Evolutionary conservation across 2,329 filamentous ascomycete genomes (phyloP), one percentile per base, ranked within the genome.

Genomic region (Cyphellophora europaea): DNA sequence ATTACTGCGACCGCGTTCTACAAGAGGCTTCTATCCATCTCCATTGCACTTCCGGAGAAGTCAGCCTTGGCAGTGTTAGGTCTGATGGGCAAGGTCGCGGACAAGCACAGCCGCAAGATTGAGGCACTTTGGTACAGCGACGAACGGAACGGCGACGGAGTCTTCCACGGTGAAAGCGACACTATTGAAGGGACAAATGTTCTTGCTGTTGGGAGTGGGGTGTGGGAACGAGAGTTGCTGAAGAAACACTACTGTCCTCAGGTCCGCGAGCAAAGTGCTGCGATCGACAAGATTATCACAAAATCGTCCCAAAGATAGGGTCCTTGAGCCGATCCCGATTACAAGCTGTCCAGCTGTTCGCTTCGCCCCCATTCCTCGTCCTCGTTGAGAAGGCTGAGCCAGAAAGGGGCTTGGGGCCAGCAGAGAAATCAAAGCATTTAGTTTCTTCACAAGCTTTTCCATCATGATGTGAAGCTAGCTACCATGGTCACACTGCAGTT

Each of bases 161-260:
- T 80, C 1, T 96, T 84, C 52, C 82, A 88, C 58, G 70, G 86
- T 1, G 57, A 80, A 28, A 76, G 77, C 29, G 70, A 72, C 17
- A 83, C 80, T 44, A 73, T 93, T 3, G 89, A 95, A 59, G 79
- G 75, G 5, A 88, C 81, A 47, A 96, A 96, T 61, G 87, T 89
- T 1, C 93, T 91, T 59, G 83, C 88, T 1, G 41, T 42, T 3
- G 48, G 48, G 2, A 77, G 79, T 4, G 95, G 86, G 0, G 72
- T 93, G 1, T 98, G 89, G 91, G 91, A 96, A 56, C 87, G 85
- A 1, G 91, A 96, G 63, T 55, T 98, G 38, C 57, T 98, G 49
- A 71, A 80, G 53, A 71, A 74, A 47, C 91, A 98, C 62, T 98
- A 83, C 56, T 87, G 82, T 49, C 89, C 88, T 5, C 79, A 79